A percentile compares a stretch with the other conserved stretches of the same genome.
phyloP scores from a whole-genome alignment of 345 rosid genomes.

The Eucalyptus regnans region DNA sequence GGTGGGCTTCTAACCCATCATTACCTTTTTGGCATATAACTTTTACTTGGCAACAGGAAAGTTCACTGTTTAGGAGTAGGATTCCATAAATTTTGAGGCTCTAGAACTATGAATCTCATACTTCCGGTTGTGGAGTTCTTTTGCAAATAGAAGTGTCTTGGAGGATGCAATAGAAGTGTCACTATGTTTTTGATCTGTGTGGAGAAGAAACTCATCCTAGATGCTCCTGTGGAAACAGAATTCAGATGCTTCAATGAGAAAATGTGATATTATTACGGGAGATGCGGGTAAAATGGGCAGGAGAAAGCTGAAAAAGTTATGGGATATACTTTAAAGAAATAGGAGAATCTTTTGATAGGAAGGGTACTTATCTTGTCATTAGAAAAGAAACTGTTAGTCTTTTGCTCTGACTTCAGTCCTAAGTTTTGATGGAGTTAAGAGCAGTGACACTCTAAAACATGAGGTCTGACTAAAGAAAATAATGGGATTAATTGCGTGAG shows the following conservation, averaged over 20 bases:
- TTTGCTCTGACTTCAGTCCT: not conserved
- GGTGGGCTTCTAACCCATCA: not conserved
- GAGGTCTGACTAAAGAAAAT: not conserved
- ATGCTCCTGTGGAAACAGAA: not conserved
- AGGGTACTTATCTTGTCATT: not conserved
- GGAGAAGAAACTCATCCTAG: not conserved
- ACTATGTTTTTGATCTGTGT: not conserved
- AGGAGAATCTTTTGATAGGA: not conserved
- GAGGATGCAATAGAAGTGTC: not conserved
- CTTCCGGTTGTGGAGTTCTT: not conserved
- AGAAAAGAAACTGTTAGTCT: not conserved
- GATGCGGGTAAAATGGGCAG: not conserved
- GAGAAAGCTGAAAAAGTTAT: not conserved
- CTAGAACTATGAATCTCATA: not conserved
- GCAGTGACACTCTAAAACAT: not conserved
- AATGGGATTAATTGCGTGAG: not conserved
- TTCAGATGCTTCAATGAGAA: not conserved
- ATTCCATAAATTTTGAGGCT: not conserved
- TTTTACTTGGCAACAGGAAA: not conserved
- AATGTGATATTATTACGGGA: not conserved
- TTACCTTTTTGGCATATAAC: not conserved
- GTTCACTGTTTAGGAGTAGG: not conserved
- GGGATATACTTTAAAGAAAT: not conserved
- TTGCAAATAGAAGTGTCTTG: not conserved
- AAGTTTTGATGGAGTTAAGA: not conserved